Conservation (phyloP, 768 basidiomycete species). For the Rhodotorula toruloides region DNA sequence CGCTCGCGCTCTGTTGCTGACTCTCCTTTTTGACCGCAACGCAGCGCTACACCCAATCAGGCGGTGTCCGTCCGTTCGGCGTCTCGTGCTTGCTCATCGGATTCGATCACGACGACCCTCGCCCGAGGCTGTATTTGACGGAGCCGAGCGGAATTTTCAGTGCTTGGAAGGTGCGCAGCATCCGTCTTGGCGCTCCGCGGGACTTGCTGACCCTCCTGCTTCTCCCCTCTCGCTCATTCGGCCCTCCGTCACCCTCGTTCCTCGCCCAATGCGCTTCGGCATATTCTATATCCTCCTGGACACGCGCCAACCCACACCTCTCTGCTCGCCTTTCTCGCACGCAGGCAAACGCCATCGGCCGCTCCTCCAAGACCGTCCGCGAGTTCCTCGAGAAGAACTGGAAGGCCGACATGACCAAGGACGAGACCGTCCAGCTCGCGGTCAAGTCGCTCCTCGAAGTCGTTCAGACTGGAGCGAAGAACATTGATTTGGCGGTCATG, state of each 20-base stretch:
- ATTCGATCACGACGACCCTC: constrained; percentile 84
- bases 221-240: not conserved
- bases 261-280: too few species aligned
- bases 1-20: not conserved
- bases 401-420: constrained; percentile 78
- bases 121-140: constrained; percentile 86
- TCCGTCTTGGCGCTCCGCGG: not conserved
- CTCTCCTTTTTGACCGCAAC: not conserved
- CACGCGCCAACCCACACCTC: not conserved
- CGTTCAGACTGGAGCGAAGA: constrained; percentile 99
- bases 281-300: too few species aligned
- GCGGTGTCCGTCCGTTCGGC: constrained; percentile 96
- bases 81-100: constrained; percentile 95
- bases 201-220: not conserved
- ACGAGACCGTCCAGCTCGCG: constrained; percentile 88
- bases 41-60: constrained; percentile 95
- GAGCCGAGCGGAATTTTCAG: constrained; percentile 97
- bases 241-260: not conserved
- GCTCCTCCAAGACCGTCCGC: constrained; percentile 95
- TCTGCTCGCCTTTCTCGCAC: too few species aligned
- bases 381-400: constrained; percentile 99
- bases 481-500: constrained; percentile 98
- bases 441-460: constrained; percentile 94
- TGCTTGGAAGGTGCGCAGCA: constrained; percentile 80
- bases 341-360: constrained; percentile 94